Conservation (phyloP, 257 asterid genomes). For the Scutellaria galericulata region DNA sequence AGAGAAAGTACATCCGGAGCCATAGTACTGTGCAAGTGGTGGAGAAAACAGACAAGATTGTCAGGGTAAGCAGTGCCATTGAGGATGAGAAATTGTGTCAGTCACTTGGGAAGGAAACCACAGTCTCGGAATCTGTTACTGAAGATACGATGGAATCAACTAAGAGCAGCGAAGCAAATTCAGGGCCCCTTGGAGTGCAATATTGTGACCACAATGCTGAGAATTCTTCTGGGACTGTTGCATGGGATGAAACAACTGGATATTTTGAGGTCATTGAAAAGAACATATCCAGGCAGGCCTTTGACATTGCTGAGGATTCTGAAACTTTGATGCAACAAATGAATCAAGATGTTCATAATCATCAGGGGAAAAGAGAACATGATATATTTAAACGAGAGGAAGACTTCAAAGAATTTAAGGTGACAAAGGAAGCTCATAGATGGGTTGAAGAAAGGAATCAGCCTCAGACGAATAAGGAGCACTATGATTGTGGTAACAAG, state of each 20-base stretch:
- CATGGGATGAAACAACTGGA: constrained; percentile 70
- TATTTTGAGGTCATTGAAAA: constrained; percentile 73
- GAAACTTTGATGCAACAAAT: constrained; percentile 34
- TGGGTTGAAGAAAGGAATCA: constrained; percentile 44
- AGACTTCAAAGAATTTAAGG: constrained; percentile 37
- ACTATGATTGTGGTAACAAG: constrained; percentile 31
- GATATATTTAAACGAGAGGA: constrained; percentile 41
- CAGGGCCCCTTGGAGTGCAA: constrained; percentile 42
- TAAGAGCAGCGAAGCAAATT: constrained; percentile 32
- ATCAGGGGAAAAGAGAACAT: constrained; percentile 25
- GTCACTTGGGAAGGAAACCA: constrained; percentile 34
- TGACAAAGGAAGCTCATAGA: constrained; percentile 41
- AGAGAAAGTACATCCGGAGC: constrained; percentile 40
- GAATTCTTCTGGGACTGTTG: constrained; percentile 44
- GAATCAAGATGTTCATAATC: constrained; percentile 38
- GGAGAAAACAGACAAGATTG: constrained; percentile 43
- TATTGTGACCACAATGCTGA: constrained; percentile 33
- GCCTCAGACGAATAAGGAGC: constrained; percentile 34
- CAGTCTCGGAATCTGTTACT: constrained; percentile 34
- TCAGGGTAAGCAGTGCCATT: constrained; percentile 29
- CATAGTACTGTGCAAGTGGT: constrained; percentile 38
- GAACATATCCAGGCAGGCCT: constrained; percentile 37
- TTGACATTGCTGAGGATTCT: constrained; percentile 40
- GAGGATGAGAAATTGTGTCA: constrained; percentile 43
- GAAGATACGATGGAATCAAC: constrained; percentile 41